Evolutionary conservation across 2,329 filamentous ascomycete genomes (phyloP).

Genomic region (Apiospora kogelbergensis): DNA sequence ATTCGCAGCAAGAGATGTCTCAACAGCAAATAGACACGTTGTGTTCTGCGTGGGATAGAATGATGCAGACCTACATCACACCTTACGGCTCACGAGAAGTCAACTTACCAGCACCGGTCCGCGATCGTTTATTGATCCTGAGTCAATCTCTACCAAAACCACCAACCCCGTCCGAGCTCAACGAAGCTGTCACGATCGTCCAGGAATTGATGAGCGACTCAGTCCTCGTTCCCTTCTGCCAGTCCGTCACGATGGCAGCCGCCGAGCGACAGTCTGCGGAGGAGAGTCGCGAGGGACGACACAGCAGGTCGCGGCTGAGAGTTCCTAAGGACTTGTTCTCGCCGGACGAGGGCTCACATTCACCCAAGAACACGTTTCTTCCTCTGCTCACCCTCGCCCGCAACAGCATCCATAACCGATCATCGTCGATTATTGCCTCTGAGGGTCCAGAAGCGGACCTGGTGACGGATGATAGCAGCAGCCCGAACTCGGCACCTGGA

Average conservation of each 20-base stretch:
- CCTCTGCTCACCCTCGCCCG: conserved; percentile 42
- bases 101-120: conserved; percentile 83
- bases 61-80: conserved; percentile 87
- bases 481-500: conserved; percentile 54
- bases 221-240: conserved; percentile 87
- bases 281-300: conserved; percentile 34
- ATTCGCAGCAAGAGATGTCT: conserved; percentile 40
- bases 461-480: conserved; percentile 65
- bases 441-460: conserved; percentile 50
- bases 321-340: conserved; percentile 35
- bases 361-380: conserved; percentile 44
- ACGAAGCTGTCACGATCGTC: conserved; percentile 82
- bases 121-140: conserved; percentile 70
- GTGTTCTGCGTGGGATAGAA: conserved; percentile 79
- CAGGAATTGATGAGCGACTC: conserved; percentile 98
- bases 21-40: conserved; percentile 62
- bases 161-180: conserved; percentile 71
- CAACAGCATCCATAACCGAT: conserved; percentile 34
- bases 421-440: conserved; percentile 43
- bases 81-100: conserved; percentile 85
- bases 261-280: conserved; percentile 37
- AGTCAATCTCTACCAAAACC: conserved; percentile 56
- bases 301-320: conserved; percentile 39
- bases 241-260: conserved; percentile 51
- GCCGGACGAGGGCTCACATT: conserved; percentile 40